phyloP scores from a whole-genome alignment of 176 grass and related monocot genomes.

The Guadua angustifolia region DNA sequence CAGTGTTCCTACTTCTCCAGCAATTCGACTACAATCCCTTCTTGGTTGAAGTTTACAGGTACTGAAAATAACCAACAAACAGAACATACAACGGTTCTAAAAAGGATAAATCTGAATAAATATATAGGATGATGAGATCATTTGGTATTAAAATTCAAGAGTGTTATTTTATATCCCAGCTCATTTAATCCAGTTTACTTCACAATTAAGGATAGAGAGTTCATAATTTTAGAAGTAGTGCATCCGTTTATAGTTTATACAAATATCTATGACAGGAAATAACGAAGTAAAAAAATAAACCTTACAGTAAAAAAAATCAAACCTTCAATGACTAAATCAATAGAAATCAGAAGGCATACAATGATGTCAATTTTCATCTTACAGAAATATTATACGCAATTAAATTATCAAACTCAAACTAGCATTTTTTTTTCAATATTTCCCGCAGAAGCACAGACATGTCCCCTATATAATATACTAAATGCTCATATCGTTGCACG shows the following conservation, averaged over 20 bases:
- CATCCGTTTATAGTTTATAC: neutral
- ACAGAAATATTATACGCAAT: neutral
- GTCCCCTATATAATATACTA: neutral
- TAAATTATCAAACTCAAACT: neutral
- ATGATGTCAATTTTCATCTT: slow-evolving; percentile 19
- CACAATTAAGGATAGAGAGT: slow-evolving; percentile 3
- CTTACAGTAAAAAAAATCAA: neutral
- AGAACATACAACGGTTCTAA: slow-evolving; percentile 1
- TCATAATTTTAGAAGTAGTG: neutral
- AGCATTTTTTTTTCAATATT: neutral
- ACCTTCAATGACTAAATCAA: neutral
- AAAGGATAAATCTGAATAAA: neutral
- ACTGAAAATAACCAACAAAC: slow-evolving; percentile 7
- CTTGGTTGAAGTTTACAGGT: neutral
- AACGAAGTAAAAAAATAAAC: neutral
- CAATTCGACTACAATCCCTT: neutral
- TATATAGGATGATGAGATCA: neutral
- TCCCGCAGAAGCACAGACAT: neutral
- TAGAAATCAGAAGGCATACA: neutral
- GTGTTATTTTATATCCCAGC: neutral
- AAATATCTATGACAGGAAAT: slow-evolving; percentile 8
- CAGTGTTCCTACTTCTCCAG: slow-evolving; percentile 1
- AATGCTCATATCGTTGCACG: neutral
- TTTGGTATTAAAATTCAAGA: neutral
- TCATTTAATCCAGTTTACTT: slow-evolving; percentile 20